Conservation (phyloP, 768 basidiomycete species). For the Dendrothele bispora region DNA sequence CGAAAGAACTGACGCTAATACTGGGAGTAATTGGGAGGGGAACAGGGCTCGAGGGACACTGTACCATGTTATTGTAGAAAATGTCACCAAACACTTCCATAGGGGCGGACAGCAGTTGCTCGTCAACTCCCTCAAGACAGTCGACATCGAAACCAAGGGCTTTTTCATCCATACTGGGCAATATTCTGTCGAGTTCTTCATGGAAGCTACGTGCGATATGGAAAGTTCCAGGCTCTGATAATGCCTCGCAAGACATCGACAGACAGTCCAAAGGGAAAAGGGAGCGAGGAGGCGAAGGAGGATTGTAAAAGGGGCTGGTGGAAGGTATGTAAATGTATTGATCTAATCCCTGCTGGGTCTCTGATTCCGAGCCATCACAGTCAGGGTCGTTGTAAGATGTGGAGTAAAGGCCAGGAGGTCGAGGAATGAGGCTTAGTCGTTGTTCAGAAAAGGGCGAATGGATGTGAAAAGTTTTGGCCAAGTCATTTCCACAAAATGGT, state of each 20-base stretch:
- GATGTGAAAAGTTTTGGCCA: not conserved
- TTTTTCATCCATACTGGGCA: not conserved
- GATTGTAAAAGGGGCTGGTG: conserved; percentile 38
- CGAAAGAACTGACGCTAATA: no score
- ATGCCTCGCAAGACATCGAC: conserved; percentile 4
- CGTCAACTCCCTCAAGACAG: not conserved
- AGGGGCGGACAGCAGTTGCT: not conserved
- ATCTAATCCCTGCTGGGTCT: not conserved
- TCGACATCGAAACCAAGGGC: not conserved
- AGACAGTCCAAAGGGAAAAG: conserved; percentile 27
- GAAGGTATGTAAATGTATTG: conserved; percentile 40
- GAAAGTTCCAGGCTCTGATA: not conserved
- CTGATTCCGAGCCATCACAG: not conserved
- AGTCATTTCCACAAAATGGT: not conserved
- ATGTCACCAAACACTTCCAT: not conserved
- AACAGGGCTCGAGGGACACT: no score
- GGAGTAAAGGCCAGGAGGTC: not conserved
- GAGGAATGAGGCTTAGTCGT: not conserved
- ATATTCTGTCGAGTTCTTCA: not conserved
- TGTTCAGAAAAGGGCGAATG: not conserved
- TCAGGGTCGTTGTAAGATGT: not conserved
- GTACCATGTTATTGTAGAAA: not conserved
- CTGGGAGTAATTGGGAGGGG: not conserved
- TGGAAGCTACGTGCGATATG: not conserved
- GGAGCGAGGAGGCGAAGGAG: conserved; percentile 24